Evolutionary conservation across 2,329 filamentous ascomycete genomes (phyloP).

Genomic region (Pseudocercospora musae): DNA sequence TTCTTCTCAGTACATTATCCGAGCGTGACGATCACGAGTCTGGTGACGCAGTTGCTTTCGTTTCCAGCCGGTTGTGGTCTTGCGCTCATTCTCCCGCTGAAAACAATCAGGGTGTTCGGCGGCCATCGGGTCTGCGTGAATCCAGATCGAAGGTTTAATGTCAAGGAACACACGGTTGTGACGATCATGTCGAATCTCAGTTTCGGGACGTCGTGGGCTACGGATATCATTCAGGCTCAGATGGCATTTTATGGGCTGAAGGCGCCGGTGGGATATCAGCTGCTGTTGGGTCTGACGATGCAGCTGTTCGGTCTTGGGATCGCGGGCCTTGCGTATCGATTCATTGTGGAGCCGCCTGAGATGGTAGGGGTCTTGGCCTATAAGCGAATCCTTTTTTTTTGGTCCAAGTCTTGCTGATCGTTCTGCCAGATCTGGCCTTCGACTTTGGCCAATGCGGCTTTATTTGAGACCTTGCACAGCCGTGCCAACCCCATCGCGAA

Average conservation of each 20-base stretch:
- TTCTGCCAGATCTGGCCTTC: background rate
- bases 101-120: background rate
- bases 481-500: slow-evolving; percentile 1
- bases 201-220: slow-evolving; percentile 1
- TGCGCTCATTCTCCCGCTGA: background rate
- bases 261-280: background rate
- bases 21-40: background rate
- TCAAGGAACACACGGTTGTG: background rate
- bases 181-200: slow-evolving; percentile 5
- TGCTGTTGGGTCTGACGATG: slow-evolving; percentile 1
- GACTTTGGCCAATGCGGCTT: background rate
- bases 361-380: background rate
- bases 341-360: slow-evolving; percentile 2
- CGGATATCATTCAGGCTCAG: slow-evolving; percentile 4
- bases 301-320: slow-evolving; percentile 4
- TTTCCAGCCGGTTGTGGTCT: background rate
- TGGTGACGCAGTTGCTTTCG: background rate
- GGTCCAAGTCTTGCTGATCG: background rate
- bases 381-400: background rate
- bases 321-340: slow-evolving; percentile 1
- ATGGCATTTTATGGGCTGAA: background rate
- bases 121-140: background rate
- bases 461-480: slow-evolving; percentile 1
- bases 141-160: background rate
- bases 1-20: slow-evolving; percentile 1